Evolutionary conservation across 257 asterid genomes (phyloP), one percentile per base, ranked within the genome.

Genomic region (Prunella vulgaris): DNA sequence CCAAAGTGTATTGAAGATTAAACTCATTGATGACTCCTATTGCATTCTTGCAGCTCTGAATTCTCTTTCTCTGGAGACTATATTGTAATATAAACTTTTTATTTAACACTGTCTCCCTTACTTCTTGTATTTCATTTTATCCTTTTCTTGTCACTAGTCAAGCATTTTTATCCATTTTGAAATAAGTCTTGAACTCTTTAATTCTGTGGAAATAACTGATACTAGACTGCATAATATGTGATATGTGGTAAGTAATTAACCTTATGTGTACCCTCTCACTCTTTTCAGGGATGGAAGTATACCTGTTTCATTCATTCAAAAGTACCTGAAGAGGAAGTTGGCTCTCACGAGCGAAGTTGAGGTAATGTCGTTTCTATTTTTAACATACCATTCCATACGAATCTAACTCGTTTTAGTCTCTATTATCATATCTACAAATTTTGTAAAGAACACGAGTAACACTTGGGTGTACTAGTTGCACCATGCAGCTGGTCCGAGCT

Each of bases 221-320:
- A 18, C 35, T 48, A 59, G 21, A 59, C 44, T 48, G 30, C n/a
- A 22, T 69, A n/a, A 17, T 60, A 17, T 56, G 59, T 35, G 57
- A 53, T 60, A 54, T 35, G 42, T 35, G 27, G 64, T 15, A 35
- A n/a, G n/a, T 8, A 51, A 63, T 62, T 60, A 25, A 28, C 48
- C 42, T 49, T 38, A 18, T 33, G 59, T 24, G 44, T 46, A 22
- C 35, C 20, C 20, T 12, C 61, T 37, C 22, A 44, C 59, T 65
- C 62, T 65, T 58, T 15, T 18, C 86, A 93, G 97, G 86, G 96
- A 93, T 62, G 95, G 95, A 52, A 80, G 69, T 25, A 78, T 88
- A 61, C 88, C 88, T 25, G 90, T 82, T 80, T 84, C 87, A 46
- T 76, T 66, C 72, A 76, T 86, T 71, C 89, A 82, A 24, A 82